Base-by-base conservation (phyloP, 768 basidiomycete species). In the Mycena vitilis region DNA sequence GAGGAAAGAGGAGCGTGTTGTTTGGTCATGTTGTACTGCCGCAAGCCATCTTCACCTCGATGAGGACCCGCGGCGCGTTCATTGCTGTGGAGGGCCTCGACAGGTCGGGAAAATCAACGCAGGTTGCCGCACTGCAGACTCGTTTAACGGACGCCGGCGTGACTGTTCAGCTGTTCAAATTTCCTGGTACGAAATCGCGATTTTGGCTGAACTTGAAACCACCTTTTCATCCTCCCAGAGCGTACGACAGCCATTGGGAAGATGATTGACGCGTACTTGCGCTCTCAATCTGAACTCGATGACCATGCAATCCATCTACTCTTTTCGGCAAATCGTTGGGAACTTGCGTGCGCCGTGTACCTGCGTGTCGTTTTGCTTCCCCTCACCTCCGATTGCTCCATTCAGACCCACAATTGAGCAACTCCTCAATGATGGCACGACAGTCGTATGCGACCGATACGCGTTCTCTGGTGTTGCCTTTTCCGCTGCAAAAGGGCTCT, bases 281-380 rank as follows among this genome's bases (percentile, higher is more conserved):
- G 88, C 53, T 93, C 92, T 16, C 79, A 93, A 58, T 86, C 92
- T 16, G 95, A 99, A 16, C 85, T 99, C 57, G 95, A 97, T 78
- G 96, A 98, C 80, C 92, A 85, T 68, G 93, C 91, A 2, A 90
- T 99, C 56, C 97, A 99, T 76, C 88, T 98, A 3, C 87, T 99
- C 63, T 99, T 99, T 83, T 91, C 95, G 51, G 98, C 96, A 2
- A 99, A 99, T 76, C 87, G 97, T 44, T 99, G 98, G 98, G 96
- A 99, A 77, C 87, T 92, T 69, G 91, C 92, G 94, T 97, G 75
- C 52, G 47, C 36, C 10, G 40, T 40, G 23, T 45, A 42, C 36
- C 60, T 45, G 30, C 30, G 30, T 30, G 48, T 44, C 53, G 53
- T 49, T n/a, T 18, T 30, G 30, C 30, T 30, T 37, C 61, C n/a